Conservation (phyloP, 768 basidiomycete species). For the Kwoniella newhampshirensis region DNA sequence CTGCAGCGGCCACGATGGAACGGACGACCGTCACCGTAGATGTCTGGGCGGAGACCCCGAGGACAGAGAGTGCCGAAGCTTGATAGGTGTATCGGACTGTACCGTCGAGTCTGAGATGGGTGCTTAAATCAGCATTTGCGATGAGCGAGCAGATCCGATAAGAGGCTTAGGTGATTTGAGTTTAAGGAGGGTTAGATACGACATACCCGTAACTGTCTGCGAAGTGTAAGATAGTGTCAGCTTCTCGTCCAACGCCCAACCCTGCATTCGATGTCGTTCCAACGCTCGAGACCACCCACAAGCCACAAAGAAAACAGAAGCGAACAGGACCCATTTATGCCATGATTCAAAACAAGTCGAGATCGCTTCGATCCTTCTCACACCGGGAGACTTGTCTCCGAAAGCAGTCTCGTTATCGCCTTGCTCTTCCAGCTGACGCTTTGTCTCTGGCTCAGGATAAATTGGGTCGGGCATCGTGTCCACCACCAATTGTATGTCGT, state of each 20-base stretch:
- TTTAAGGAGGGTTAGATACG: neutral
- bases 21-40: conserved; percentile 49
- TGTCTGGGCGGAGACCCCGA: conserved; percentile 20
- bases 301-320: conserved; percentile 47
- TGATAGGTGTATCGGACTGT: conserved; percentile 23
- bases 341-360: conserved; percentile 30
- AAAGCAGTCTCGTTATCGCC: conserved; percentile 27
- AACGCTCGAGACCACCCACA: too few species aligned
- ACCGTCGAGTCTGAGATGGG: conserved; percentile 14
- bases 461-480: conserved; percentile 1
- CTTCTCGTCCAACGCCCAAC: too few species aligned
- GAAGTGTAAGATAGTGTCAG: neutral
- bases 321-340: conserved; percentile 38
- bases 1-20: conserved; percentile 43
- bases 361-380: conserved; percentile 47
- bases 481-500: too few species aligned
- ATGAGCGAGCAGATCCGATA: conserved; percentile 18
- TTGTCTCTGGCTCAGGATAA: neutral
- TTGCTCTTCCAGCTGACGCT: conserved; percentile 10
- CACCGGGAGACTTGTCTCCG: conserved; percentile 41
- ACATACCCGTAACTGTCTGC: conserved; percentile 16
- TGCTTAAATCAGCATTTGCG: neutral
- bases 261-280: too few species aligned
- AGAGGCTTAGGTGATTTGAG: conserved; percentile 29
- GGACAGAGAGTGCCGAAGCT: conserved; percentile 23